phyloP scores from a whole-genome alignment of 176 grass and related monocot genomes.

The Phragmites australis region DNA sequence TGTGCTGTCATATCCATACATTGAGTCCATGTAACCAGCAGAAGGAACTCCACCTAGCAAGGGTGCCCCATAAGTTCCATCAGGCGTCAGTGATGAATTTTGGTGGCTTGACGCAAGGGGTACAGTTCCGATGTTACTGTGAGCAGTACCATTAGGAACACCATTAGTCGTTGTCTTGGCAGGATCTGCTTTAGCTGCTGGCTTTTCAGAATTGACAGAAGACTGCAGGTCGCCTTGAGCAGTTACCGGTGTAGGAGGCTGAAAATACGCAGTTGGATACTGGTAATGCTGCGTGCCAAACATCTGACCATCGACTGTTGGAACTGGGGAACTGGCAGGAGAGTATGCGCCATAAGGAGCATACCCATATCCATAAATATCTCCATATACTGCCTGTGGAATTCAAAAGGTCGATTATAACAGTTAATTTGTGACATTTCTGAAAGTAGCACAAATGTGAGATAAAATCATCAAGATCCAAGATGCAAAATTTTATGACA shows the following conservation, averaged over 20 bases:
- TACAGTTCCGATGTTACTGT: slow-evolving; percentile 52
- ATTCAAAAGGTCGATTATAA: not conserved
- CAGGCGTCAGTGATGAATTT: slow-evolving; percentile 56
- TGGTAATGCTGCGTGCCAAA: slow-evolving; percentile 76
- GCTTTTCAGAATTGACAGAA: slow-evolving; percentile 59
- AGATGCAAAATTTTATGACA: slow-evolving; percentile 18
- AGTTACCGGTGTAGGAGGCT: slow-evolving; percentile 59
- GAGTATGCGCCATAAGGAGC: slow-evolving; percentile 78
- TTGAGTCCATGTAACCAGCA: slow-evolving; percentile 50
- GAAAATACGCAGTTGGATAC: slow-evolving; percentile 73
- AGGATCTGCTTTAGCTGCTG: slow-evolving; percentile 52
- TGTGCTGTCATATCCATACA: slow-evolving; percentile 63
- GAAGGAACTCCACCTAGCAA: slow-evolving; percentile 67
- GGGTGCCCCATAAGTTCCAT: slow-evolving; percentile 63
- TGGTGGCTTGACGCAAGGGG: slow-evolving; percentile 69
- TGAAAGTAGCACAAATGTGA: slow-evolving; percentile 5
- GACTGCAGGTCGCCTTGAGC: slow-evolving; percentile 52
- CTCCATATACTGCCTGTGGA: slow-evolving; percentile 80
- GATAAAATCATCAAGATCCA: not conserved
- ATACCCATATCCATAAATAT: slow-evolving; percentile 98
- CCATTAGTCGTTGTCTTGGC: slow-evolving; percentile 46
- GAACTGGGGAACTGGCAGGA: slow-evolving; percentile 82
- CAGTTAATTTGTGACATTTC: slow-evolving; percentile 1
- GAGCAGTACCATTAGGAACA: slow-evolving; percentile 65
- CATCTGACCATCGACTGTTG: slow-evolving; percentile 81